A percentile compares a stretch with the other conserved stretches of the same genome.
Evolutionary conservation across 345 rosid species (phyloP).

Genomic region (Eucalyptus regnans): DNA sequence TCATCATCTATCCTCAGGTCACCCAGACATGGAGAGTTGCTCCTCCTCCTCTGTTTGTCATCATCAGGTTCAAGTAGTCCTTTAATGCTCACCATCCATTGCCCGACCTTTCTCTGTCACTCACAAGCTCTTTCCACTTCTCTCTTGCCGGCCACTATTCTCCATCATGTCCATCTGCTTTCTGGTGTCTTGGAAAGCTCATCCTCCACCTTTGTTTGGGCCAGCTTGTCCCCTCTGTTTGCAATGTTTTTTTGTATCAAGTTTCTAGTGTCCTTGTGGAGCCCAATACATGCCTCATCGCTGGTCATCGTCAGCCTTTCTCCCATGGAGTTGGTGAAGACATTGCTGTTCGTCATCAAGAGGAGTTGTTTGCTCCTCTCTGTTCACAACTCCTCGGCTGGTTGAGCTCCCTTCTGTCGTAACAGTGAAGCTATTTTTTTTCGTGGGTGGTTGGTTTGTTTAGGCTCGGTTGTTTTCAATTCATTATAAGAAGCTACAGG

Average conservation of each 20-base stretch:
- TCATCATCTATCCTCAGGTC: neutral
- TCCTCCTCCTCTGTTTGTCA: neutral
- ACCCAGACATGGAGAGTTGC: neutral
- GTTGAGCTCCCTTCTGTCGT: neutral
- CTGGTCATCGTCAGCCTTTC: neutral
- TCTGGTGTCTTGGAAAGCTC: neutral
- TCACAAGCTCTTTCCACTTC: neutral
- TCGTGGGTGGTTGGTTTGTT: neutral
- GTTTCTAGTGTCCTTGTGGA: neutral
- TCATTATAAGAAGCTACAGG: neutral
- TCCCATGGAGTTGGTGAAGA: neutral
- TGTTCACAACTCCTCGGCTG: neutral
- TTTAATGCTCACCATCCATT: neutral
- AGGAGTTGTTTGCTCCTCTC: neutral
- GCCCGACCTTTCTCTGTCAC: neutral
- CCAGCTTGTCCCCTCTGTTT: neutral
- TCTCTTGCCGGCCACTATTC: neutral
- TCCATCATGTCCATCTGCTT: neutral
- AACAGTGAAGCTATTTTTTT: neutral
- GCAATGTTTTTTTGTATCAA: neutral
- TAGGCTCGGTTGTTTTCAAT: neutral
- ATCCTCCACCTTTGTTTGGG: neutral
- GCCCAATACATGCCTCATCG: neutral
- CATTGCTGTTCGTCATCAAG: neutral
- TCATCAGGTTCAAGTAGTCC: neutral